These are phyloP conservation scores for Fusarium drepaniforme DNA, from an alignment of 2,329 filamentous ascomycete species.

Conservation along the genomic window DNA sequence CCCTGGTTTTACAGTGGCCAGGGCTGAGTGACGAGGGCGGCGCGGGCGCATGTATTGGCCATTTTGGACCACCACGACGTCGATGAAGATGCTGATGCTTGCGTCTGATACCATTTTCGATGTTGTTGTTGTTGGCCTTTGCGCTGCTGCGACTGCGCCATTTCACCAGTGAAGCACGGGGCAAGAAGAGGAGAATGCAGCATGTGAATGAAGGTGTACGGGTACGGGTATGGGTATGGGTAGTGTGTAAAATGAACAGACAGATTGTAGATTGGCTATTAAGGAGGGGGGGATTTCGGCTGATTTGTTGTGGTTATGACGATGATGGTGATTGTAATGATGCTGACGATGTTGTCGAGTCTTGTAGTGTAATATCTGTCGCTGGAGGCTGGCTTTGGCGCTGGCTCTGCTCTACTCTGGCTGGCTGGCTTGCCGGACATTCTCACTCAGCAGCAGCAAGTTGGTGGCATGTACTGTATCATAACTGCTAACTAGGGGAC, in stretches of 20 bases:
- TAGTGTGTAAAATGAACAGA: not conserved
- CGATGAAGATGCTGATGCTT: constrained; percentile 19
- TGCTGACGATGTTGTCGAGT: not conserved
- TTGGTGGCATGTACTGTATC: not conserved
- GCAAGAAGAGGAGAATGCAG: not conserved
- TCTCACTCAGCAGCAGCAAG: not conserved
- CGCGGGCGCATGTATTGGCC: constrained; percentile 20
- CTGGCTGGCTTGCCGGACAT: not conserved
- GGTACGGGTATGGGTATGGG: not conserved
- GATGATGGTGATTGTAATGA: not conserved
- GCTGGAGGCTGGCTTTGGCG: not conserved
- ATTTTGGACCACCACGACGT: constrained; percentile 17
- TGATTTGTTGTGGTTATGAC: not conserved
- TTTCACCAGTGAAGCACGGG: constrained; percentile 1
- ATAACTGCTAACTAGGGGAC: constrained; percentile 5
- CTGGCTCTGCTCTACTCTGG: not conserved
- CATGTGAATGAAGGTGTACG: constrained; percentile 18
- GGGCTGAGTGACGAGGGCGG: constrained; percentile 37
- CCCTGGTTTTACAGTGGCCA: constrained; percentile 58
- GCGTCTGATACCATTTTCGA: constrained; percentile 21
- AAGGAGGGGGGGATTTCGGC: not conserved
- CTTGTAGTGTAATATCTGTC: not conserved
- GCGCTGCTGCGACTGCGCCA: constrained; percentile 7
- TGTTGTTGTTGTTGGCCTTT: constrained; percentile 27
- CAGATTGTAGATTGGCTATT: not conserved